Conservation (phyloP, 148 eudicot genomes). For the Chenopodium suecicum region DNA sequence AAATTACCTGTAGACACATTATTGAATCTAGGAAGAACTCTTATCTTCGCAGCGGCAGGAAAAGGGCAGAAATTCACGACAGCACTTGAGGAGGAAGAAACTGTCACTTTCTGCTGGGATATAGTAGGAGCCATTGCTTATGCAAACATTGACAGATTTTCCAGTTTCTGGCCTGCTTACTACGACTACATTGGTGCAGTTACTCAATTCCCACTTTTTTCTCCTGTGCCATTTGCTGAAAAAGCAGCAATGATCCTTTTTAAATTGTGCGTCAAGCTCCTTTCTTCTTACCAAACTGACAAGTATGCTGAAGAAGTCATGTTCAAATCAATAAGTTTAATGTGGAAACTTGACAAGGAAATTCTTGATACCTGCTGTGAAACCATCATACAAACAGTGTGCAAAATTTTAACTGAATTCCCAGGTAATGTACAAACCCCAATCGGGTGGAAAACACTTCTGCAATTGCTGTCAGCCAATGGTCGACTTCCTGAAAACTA, state of each 20-base stretch:
- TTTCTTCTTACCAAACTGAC: slow-evolving; percentile 50
- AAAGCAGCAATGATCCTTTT: slow-evolving; percentile 57
- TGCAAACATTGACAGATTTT: slow-evolving; percentile 52
- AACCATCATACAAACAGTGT: slow-evolving; percentile 45
- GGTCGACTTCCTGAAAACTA: slow-evolving; percentile 78
- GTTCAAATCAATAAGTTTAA: slow-evolving; percentile 70
- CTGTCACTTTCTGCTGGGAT: slow-evolving; percentile 90
- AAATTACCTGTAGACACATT: slow-evolving; percentile 61
- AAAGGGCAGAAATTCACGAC: slow-evolving; percentile 95
- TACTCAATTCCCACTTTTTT: slow-evolving; percentile 73
- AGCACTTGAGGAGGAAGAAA: slow-evolving; percentile 87
- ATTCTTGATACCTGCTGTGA: slow-evolving; percentile 67
- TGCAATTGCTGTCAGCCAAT: slow-evolving; percentile 60
- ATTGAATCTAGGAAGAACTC: slow-evolving; percentile 73
- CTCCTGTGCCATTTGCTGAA: slow-evolving; percentile 77
- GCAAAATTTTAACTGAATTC: slow-evolving; percentile 51
- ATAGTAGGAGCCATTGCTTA: slow-evolving; percentile 42
- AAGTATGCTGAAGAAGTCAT: slow-evolving; percentile 66
- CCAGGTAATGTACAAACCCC: slow-evolving; percentile 57
- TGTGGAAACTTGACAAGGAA: slow-evolving; percentile 83
- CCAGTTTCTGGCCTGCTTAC: slow-evolving; percentile 71
- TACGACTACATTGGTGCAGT: slow-evolving; percentile 63
- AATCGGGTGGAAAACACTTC: slow-evolving; percentile 74
- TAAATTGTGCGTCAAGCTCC: slow-evolving; percentile 53
- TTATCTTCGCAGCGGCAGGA: slow-evolving; percentile 87